Evolutionary conservation across 208 protist genomes (phyloP), one percentile per base, ranked within the genome.

Genomic region (Wallacemonas sp.): DNA sequence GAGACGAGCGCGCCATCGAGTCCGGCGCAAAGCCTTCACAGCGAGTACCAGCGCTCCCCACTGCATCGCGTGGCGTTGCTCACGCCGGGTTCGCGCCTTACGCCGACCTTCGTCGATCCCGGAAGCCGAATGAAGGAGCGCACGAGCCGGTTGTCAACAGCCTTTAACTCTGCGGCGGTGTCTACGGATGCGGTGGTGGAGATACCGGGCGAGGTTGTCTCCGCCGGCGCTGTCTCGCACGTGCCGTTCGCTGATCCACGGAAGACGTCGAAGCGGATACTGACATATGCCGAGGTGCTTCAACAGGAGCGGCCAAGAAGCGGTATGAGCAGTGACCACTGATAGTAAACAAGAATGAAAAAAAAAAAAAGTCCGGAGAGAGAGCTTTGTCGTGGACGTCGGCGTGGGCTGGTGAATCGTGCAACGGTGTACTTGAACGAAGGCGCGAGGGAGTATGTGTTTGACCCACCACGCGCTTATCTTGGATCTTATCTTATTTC

Each of bases 1-100:
- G 51, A 58, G 30, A 58, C 51, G n/a, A 58, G 51, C 28, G 51
- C 51, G 4, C 51, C 51, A 8, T 58, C 51, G 19, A 58, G 51
- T 21, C 51, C 30, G n/a, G 33, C 51, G 51, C 51, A n/a, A 31
- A 58, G 51, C 31, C 51, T 58, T 2, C 9, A 26, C 28, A 39
- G 51, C 21, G 51, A 58, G n/a, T 26, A 54, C 30, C 51, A 58
- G 51, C 51, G 51, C 26, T 27, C 51, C 5, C 51, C 51, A 3
- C 30, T 58, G 4, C 24, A 38, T 31, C 28, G 26, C 4, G 11
- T 14, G 15, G 4, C 51, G 19, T 31, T 58, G 51, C 51, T 58
- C 15, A 58, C 26, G 9, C 51, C 51, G 3, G 51, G 46, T 4
- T 22, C 11, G 11, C 3, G 24, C 22, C 9, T 9, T 17, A 26